phyloP scores from a whole-genome alignment of 2,329 filamentous ascomycete species.

The Aspergillus caelatus region DNA sequence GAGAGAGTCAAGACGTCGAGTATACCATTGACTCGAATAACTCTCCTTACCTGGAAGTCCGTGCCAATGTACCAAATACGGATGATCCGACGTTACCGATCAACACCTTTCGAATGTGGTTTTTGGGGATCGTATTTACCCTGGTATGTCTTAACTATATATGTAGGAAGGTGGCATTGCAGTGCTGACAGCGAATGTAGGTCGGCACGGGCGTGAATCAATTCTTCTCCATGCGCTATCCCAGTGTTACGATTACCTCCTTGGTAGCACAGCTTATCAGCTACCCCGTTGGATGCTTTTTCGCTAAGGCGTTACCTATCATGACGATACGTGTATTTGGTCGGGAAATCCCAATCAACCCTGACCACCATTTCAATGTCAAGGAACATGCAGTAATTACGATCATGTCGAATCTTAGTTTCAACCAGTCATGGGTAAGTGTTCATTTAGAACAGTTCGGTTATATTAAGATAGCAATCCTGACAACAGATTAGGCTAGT shows the following conservation, averaged over 20 bases:
- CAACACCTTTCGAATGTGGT: slow-evolving; percentile 44
- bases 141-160: slow-evolving; percentile 29
- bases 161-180: background rate
- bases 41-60: slow-evolving; percentile 32
- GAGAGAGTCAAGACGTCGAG: slow-evolving; percentile 18
- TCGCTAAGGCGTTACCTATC: slow-evolving; percentile 45
- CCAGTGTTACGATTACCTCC: slow-evolving; percentile 47
- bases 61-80: slow-evolving; percentile 30
- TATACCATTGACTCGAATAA: slow-evolving; percentile 30
- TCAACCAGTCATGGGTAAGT: slow-evolving; percentile 37
- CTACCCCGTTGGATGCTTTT: slow-evolving; percentile 44
- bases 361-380: slow-evolving; percentile 49
- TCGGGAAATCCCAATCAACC: slow-evolving; percentile 37
- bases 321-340: slow-evolving; percentile 26
- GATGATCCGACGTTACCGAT: slow-evolving; percentile 32
- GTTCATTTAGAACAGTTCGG: background rate
- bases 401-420: slow-evolving; percentile 53
- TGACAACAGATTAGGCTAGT: slow-evolving; percentile 38
- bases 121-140: slow-evolving; percentile 49
- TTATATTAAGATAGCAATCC: background rate
- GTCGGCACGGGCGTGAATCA: slow-evolving; percentile 49
- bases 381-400: slow-evolving; percentile 51
- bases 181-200: background rate
- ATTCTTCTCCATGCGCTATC: slow-evolving; percentile 51
- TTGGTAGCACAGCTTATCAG: slow-evolving; percentile 50